Evolutionary conservation across 1,139 yeast species (phyloP), one percentile per base, ranked within the genome.

Genomic region (Lodderomyces elongisporus): DNA sequence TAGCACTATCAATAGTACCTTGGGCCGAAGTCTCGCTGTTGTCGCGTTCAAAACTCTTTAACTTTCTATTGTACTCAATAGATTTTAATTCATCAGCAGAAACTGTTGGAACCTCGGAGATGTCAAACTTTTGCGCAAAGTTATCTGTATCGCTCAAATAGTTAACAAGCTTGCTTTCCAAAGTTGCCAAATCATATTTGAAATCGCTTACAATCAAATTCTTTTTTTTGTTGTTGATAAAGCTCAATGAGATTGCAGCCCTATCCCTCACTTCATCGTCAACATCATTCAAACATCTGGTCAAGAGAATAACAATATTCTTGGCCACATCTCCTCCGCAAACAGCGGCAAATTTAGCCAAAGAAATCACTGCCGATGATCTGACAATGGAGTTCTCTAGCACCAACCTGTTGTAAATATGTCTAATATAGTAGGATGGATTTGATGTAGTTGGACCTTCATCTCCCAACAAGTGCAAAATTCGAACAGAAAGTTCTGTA

Each of bases 191-290:
- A 45, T 89, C 88, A 56, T 77, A 88, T 43, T 74, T 75, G 37
- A 79, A 69, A 36, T 77, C 74, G 32, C 89, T 84, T 38, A 81
- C 75, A 44, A 87, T 70, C 45, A 82, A 75, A 28, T 69, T 60
- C 35, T 73, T 74, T 33, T 69, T 63, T 26, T 70, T 63, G 37
- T 65, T 58, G 27, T 67, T 70, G 39, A 87, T 74, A 43, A 89
- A 75, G 44, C 77, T 74, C 52, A 89, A 68, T 3, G 95, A 80
- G 45, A 91, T 69, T 2, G 95, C 87, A 6, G 98, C 96, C 55
- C 99, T 80, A 57, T 91, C 99, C 66, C 99, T 85, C 25, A 93
- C 98, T 62, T 91, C 99, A 59, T 91, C 98, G 55, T 91, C 96
- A 30, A 71, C 76, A 60, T 91, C 99, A 45, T 78, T 85, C 49